These are phyloP conservation scores for Ophiocordyceps robertsii DNA, from an alignment of 2,329 filamentous ascomycete species.

Conservation along the genomic window DNA sequence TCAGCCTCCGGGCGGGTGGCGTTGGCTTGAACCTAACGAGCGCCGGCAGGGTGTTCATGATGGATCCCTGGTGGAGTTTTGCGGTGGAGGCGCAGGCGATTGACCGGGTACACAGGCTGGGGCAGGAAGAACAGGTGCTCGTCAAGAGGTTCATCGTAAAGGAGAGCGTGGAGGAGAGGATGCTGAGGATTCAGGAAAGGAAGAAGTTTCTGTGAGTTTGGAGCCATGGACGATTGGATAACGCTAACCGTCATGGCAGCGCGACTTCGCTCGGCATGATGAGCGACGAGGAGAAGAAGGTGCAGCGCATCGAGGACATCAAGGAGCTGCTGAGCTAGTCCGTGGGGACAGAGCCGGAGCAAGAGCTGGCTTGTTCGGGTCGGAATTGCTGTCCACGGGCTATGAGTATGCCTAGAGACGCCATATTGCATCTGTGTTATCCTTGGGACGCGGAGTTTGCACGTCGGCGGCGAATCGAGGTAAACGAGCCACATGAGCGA, in stretches of 20 bases:
- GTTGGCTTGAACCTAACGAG: constrained; percentile 88
- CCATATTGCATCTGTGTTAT: no score
- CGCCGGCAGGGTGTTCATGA: constrained; percentile 88
- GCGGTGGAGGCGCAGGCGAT: constrained; percentile 95
- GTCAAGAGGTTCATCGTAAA: constrained; percentile 83
- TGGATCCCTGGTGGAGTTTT: constrained; percentile 99
- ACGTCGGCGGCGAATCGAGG: no score
- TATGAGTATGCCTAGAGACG: no score
- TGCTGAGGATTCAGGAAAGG: constrained; percentile 83
- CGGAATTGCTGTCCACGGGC: neutral
- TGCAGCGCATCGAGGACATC: constrained; percentile 86
- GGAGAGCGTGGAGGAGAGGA: constrained; percentile 86
- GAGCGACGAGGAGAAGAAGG: constrained; percentile 82
- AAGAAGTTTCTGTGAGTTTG: constrained; percentile 84
- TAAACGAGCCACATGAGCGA: no score
- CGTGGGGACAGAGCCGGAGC: neutral
- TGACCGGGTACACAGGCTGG: constrained; percentile 94
- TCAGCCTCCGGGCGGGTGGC: constrained; percentile 80
- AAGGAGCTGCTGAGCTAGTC: constrained; percentile 64
- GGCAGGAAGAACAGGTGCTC: constrained; percentile 72
- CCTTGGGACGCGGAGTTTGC: no score
- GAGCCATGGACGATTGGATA: constrained; percentile 4
- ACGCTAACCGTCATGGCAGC: constrained; percentile 28
- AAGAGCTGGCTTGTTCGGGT: neutral
- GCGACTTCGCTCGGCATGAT: constrained; percentile 94